phyloP scores from a whole-genome alignment of 257 asterid genomes.

The Paraleonurus japonicus region DNA sequence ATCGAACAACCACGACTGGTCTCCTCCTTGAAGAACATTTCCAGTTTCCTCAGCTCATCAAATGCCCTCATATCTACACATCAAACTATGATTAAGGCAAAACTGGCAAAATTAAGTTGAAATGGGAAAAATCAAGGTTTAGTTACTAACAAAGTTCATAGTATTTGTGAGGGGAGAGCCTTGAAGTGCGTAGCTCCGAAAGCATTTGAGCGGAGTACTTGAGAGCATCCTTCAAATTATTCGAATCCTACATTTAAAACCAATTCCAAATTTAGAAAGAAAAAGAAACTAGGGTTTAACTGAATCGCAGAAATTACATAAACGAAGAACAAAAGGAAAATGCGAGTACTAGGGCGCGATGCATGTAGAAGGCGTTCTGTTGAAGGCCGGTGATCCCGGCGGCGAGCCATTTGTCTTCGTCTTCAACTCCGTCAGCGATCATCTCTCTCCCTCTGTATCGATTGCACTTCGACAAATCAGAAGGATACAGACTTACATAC shows the following conservation, averaged over 20 bases:
- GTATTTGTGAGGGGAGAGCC: slow-evolving; percentile 97
- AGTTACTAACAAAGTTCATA: slow-evolving; percentile 73
- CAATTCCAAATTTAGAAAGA: slow-evolving; percentile 6
- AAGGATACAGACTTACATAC: too few species aligned
- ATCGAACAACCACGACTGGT: slow-evolving; percentile 86
- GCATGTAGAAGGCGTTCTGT: slow-evolving; percentile 97
- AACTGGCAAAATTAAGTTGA: slow-evolving; percentile 12
- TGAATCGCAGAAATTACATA: slow-evolving; percentile 19
- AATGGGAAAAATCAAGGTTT: slow-evolving; percentile 23
- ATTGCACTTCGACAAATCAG: slow-evolving; percentile 16
- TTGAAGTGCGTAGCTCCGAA: slow-evolving; percentile 96
- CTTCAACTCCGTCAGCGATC: slow-evolving; percentile 78
- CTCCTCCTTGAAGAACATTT: slow-evolving; percentile 89
- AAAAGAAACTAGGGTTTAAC: slow-evolving; percentile 47
- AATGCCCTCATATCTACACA: slow-evolving; percentile 94
- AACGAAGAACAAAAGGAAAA: not conserved
- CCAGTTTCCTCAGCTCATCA: slow-evolving; percentile 95
- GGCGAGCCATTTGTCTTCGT: slow-evolving; percentile 96
- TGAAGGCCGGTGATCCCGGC: slow-evolving; percentile 98
- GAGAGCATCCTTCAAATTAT: slow-evolving; percentile 91
- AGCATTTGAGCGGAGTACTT: slow-evolving; percentile 99
- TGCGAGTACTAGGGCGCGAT: slow-evolving; percentile 84
- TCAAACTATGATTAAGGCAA: slow-evolving; percentile 1
- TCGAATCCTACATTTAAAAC: slow-evolving; percentile 60
- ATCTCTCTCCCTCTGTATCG: slow-evolving; percentile 25